Base-by-base conservation (phyloP, 257 asterid genomes). In the Penstemon newberryi region DNA sequence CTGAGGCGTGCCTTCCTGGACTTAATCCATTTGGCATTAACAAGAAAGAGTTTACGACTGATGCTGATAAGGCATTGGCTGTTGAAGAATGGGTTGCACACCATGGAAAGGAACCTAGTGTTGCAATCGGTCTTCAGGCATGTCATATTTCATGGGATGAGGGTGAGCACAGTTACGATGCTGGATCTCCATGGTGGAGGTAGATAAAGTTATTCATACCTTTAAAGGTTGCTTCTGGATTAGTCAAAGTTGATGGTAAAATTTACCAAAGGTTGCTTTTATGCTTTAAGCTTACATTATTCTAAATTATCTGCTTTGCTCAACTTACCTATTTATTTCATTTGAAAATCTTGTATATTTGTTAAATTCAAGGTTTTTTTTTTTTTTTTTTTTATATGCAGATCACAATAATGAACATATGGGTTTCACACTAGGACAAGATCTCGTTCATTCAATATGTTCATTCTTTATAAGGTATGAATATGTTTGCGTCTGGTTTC, bases 101-200 rank as follows among this genome's bases (percentile, higher is more conserved):
- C 18, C 95, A 90, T 63, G 97, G 99, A 49, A 88, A 84, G 80
- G 99, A 93, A 79, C 99, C 95, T 33, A 82, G 61, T 55, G 76
- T 80, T 75, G 89, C 89, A 54, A 82, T 90, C 70, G 97, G 97
- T 46, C 97, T 90, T 73, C 99, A 90, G 75, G 96, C 97, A 61
- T 84, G 88, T 69, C 87, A 77, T 51, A 81, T 93, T 65, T 90
- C 92, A 7, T 93, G 97, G 99, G 95, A 90, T 47, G 86, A 83
- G 2, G 91, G 79, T n/a, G 80, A 78, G 68, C 93, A 85, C 83
- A 45, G 65, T 59, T 92, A 86, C 57, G 85, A 84, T 79, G 95
- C 98, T 61, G 81, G 97, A 74, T 62, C 85, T 8, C 97, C 98
- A 61, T 92, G 96, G 97, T 92, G 98, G 96, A 80, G 94, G 74